Percentiles rank a stretch among this genome's conserved stretches.
Evolutionary conservation across 1,284 basidiomycete genomes (phyloP).

Genomic region (Anthracocystis panici-leucophaei): DNA sequence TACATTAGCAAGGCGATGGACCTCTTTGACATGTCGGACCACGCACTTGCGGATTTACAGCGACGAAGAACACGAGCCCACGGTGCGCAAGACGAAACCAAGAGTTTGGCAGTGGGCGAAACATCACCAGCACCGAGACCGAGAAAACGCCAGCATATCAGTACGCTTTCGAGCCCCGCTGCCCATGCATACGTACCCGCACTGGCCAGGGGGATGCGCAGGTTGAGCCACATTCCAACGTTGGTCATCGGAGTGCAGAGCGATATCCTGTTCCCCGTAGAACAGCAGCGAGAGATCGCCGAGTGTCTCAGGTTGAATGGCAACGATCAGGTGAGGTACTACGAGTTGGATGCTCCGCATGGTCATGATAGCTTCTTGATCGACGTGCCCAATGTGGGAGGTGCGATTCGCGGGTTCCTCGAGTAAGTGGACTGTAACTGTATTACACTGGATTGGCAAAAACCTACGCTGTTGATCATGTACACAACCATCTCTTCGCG

Average conservation of each 20-base stretch:
- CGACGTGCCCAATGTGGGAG: constrained; percentile 82
- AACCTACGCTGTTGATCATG: no score
- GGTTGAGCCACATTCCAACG: constrained; percentile 82
- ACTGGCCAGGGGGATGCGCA: constrained; percentile 83
- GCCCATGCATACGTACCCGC: constrained; percentile 79
- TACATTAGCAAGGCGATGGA: constrained; percentile 98
- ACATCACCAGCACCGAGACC: constrained; percentile 32
- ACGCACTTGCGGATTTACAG: constrained; percentile 79
- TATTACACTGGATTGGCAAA: no score
- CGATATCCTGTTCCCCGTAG: constrained; percentile 96
- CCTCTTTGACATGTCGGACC: constrained; percentile 91
- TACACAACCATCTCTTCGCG: no score
- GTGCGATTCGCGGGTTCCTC: constrained; percentile 82
- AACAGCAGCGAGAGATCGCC: constrained; percentile 94
- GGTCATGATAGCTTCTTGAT: constrained; percentile 93
- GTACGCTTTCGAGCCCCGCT: constrained; percentile 73
- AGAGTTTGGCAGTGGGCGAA: constrained; percentile 10
- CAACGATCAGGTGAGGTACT: constrained; percentile 84
- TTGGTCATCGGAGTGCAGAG: constrained; percentile 94
- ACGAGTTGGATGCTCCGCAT: constrained; percentile 97
- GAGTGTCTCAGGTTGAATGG: constrained; percentile 91
- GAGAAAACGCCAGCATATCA: constrained; percentile 72
- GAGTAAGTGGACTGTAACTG: constrained; percentile 5
- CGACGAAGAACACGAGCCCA: constrained; percentile 49
- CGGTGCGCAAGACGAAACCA: constrained; percentile 34